Percentiles rank a stretch among this genome's conserved stretches.
phyloP scores from a whole-genome alignment of 1,284 basidiomycete species.

The Blastosporella zonata region DNA sequence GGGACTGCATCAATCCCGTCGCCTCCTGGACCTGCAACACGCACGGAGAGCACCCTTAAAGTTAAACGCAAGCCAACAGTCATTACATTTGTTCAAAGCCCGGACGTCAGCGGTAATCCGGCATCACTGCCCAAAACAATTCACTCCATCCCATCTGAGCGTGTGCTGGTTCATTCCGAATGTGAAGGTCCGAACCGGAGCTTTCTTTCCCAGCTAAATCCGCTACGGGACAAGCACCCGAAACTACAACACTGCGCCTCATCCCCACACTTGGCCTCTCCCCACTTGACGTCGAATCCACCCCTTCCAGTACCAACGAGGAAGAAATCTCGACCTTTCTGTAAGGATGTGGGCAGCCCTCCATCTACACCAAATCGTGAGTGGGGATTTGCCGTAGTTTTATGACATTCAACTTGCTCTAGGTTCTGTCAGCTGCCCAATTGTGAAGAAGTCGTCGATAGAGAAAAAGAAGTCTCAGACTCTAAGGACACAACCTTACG shows the following conservation, averaged over 20 bases:
- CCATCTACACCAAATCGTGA: constrained; percentile 7
- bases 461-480: constrained; percentile 32
- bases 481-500: constrained; percentile 55
- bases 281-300: constrained; percentile 16
- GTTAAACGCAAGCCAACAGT: constrained; percentile 14
- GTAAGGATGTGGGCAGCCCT: constrained; percentile 5
- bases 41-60: neutral
- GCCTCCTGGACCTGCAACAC: neutral
- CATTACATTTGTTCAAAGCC: constrained; percentile 12
- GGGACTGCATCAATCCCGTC: neutral
- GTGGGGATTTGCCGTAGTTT: neutral
- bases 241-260: constrained; percentile 19
- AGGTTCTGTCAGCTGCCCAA: constrained; percentile 20
- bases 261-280: constrained; percentile 20
- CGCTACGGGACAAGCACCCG: constrained; percentile 18
- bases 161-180: constrained; percentile 15
- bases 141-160: constrained; percentile 9
- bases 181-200: constrained; percentile 15
- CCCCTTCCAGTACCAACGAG: constrained; percentile 8
- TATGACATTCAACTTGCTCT: neutral
- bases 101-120: neutral
- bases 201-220: constrained; percentile 18
- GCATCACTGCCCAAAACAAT: neutral
- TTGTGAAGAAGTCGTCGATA: constrained; percentile 14
- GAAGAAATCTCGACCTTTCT: constrained; percentile 12